These are phyloP conservation scores for Neoscytalidium dimidiatum DNA, from an alignment of 2,329 filamentous ascomycete species.

Conservation along the genomic window DNA sequence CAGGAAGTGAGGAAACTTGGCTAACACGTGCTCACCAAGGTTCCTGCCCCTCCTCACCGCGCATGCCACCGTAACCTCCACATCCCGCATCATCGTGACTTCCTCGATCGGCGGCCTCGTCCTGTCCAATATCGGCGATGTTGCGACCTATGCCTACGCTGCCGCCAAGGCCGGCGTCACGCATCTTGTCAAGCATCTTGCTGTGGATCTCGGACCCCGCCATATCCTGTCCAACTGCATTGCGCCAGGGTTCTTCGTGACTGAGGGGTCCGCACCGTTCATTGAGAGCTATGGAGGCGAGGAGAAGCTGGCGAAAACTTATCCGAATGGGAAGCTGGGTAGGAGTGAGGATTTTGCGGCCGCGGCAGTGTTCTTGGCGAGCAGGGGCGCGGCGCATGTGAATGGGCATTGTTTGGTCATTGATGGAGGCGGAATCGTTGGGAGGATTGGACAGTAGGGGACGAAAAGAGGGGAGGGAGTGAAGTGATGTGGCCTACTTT, in stretches of 20 bases:
- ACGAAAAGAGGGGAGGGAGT: no score
- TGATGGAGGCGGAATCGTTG: not conserved
- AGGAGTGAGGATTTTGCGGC: constrained; percentile 40
- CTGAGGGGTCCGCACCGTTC: constrained; percentile 38
- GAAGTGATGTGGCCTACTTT: no score
- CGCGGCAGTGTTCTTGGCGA: constrained; percentile 35
- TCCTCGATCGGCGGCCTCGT: constrained; percentile 38
- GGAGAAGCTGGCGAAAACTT: constrained; percentile 40
- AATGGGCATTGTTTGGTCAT: not conserved
- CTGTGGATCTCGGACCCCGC: constrained; percentile 40
- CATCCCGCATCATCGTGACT: constrained; percentile 41
- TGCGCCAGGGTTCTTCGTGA: constrained; percentile 43
- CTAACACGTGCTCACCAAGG: constrained; percentile 24
- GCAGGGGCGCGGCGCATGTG: not conserved
- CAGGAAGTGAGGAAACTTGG: not conserved
- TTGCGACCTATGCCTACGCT: constrained; percentile 43
- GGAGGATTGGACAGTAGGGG: not conserved
- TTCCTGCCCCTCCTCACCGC: constrained; percentile 39
- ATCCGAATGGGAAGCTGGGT: constrained; percentile 35
- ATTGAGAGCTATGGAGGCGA: constrained; percentile 42
- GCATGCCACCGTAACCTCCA: constrained; percentile 33
- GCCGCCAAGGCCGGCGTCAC: constrained; percentile 43
- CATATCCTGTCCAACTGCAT: constrained; percentile 43
- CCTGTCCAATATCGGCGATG: constrained; percentile 39
- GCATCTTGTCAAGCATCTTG: constrained; percentile 41